phyloP scores from a whole-genome alignment of 2,329 filamentous ascomycete species.

The Alternaria viburni region DNA sequence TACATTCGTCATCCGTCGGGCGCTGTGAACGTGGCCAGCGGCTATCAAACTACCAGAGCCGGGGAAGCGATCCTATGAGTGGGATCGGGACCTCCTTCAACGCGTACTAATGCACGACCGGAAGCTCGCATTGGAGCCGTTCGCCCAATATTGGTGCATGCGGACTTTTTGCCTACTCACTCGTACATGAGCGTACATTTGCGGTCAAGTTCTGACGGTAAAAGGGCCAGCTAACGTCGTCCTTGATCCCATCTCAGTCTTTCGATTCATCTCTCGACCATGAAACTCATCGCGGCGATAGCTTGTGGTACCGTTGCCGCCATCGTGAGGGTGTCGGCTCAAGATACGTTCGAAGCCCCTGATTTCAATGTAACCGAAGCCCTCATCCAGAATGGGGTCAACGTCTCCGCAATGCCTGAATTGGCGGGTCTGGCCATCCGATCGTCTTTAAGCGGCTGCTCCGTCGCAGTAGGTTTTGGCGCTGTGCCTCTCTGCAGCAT shows the following conservation, averaged over 20 bases:
- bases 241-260: background rate
- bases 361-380: background rate
- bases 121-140: background rate
- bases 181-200: background rate
- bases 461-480: background rate
- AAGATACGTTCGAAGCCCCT: background rate
- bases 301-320: background rate
- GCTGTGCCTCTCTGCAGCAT: background rate
- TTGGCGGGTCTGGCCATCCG: background rate
- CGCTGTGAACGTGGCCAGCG: background rate
- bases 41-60: background rate
- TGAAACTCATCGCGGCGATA: background rate
- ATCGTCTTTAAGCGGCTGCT: background rate
- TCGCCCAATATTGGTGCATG: background rate
- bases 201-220: fast-evolving
- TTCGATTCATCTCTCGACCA: background rate
- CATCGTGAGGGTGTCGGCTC: fast-evolving
- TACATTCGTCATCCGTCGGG: background rate
- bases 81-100: background rate
- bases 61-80: too few species aligned
- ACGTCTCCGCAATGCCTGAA: background rate
- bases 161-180: background rate
- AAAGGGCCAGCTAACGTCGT: background rate
- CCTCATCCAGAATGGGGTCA: background rate
- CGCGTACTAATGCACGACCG: background rate